A percentile compares a stretch with the other conserved stretches of the same genome.
Evolutionary conservation across 495 filamentous ascomycete genomes (phyloP).

Genomic region (Lentithecium fluviatile): DNA sequence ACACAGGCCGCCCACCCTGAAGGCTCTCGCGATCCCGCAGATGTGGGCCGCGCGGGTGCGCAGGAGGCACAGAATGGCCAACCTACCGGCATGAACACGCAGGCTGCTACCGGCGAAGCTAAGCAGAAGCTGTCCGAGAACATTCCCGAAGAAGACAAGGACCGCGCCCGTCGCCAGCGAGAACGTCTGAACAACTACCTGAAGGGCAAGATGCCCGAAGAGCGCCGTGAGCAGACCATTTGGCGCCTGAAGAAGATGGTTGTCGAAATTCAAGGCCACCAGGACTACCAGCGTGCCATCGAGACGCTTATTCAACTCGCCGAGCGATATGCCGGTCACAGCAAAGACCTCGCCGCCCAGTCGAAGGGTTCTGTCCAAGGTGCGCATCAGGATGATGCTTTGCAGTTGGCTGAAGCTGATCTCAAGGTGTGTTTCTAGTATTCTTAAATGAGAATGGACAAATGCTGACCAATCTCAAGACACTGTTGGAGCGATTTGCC

Average conservation of each 20-base stretch:
- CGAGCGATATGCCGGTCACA: slow-evolving; percentile 80
- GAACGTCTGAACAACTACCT: slow-evolving; percentile 71
- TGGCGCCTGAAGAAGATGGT: slow-evolving; percentile 98
- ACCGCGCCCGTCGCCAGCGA: slow-evolving; percentile 55
- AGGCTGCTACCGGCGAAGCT: slow-evolving; percentile 51
- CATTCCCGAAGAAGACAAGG: slow-evolving; percentile 62
- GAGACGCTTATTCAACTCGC: slow-evolving; percentile 79
- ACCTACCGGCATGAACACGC: slow-evolving; percentile 55
- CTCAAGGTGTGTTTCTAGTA: slow-evolving; percentile 60
- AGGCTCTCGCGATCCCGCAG: slow-evolving; percentile 53
- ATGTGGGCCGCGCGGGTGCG: slow-evolving; percentile 47
- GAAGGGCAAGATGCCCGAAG: slow-evolving; percentile 79
- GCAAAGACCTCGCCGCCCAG: slow-evolving; percentile 61
- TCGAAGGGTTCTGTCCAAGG: slow-evolving; percentile 66
- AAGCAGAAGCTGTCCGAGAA: slow-evolving; percentile 53
- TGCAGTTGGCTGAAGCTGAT: slow-evolving; percentile 73
- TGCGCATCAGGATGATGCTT: slow-evolving; percentile 57
- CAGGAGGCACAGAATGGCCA: slow-evolving; percentile 50
- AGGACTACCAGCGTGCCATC: slow-evolving; percentile 87
- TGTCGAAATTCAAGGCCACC: slow-evolving; percentile 88
- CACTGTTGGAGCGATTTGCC: slow-evolving; percentile 89
- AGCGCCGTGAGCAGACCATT: slow-evolving; percentile 89
- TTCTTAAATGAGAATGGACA: slow-evolving; percentile 37
- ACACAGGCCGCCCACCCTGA: slow-evolving; percentile 53
- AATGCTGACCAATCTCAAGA: slow-evolving; percentile 60